Base-by-base conservation (phyloP, 2,329 filamentous ascomycete genomes). In the Trichophyton rubrum region DNA sequence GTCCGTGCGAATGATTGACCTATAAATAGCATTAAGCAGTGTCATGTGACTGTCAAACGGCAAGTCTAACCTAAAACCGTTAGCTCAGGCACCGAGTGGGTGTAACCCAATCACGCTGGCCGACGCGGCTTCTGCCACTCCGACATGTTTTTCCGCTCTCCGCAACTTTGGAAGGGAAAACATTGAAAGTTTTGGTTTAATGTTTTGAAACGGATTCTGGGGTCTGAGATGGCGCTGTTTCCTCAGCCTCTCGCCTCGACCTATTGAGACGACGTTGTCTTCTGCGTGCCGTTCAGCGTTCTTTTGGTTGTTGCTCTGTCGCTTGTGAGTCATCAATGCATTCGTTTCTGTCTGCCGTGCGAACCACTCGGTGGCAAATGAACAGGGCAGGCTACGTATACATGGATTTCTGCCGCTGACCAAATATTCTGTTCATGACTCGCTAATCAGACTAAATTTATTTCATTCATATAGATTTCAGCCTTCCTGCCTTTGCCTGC, bases 31-130 rank as follows among this genome's bases (percentile, higher is more conserved):
- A 47, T 20, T 47, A 47, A 47, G 43, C 43, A 47, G 43, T 11
- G 13, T 33, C 49, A 53, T 24, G 22, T 53, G 49, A 53, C n/a
- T 13, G 27, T 11, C 9, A 53, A 3, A 24, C 49, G 49, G 49
- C 22, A 15, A 53, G 49, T 17, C 55, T 57, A 57, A 40, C 55
- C n/a, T 1, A 24, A 40, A 40, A 8, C 3, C 15, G 55, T 22
- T 57, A 57, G 40, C 9, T 3, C 55, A 57, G 55, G 55, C 55
- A 57, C 55, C 33, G 55, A 41, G 55, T 6, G 6, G 55, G 40
- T 17, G 55, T 30, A 57, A 40, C 40, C 40, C 33, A 57, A 57
- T 53, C 30, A 33, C 22, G 49, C 49, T 53, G 30, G 49, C 49
- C 24, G 49, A 22, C 49, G 49, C 27, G 7, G 17, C 7, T 27